These are phyloP conservation scores for Phoma sp. DNA, from an alignment of 2,329 filamentous ascomycete species.

Conservation along the genomic window DNA sequence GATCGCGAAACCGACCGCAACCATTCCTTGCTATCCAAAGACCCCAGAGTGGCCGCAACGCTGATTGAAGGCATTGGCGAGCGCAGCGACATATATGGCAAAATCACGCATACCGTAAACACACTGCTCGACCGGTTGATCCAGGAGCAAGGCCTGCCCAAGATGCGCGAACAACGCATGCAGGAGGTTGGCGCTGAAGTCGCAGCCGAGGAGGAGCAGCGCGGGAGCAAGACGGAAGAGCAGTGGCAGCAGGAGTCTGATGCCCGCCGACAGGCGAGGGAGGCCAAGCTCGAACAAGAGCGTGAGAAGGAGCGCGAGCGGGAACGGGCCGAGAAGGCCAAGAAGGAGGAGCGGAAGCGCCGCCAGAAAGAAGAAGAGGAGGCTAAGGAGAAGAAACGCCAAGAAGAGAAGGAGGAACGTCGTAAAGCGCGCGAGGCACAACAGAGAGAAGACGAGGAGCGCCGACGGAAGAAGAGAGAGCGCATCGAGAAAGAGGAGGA, in stretches of 20 bases:
- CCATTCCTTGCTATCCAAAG: constrained; percentile 72
- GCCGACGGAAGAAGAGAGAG: constrained; percentile 38
- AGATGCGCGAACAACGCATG: constrained; percentile 71
- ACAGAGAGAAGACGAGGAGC: constrained; percentile 41
- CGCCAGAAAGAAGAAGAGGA: constrained; percentile 56
- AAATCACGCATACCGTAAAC: constrained; percentile 70
- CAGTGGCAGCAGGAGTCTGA: constrained; percentile 74
- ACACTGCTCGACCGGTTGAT: constrained; percentile 69
- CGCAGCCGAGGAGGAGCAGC: constrained; percentile 67
- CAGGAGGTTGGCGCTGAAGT: constrained; percentile 72
- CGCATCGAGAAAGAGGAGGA: constrained; percentile 51
- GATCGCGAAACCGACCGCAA: constrained; percentile 78
- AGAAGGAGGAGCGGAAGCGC: constrained; percentile 63
- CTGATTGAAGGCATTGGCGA: constrained; percentile 81
- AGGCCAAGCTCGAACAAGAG: constrained; percentile 66
- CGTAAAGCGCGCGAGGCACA: constrained; percentile 41
- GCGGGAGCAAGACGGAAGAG: constrained; percentile 74
- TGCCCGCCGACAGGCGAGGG: constrained; percentile 64
- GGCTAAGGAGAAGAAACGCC: constrained; percentile 52
- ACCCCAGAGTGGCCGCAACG: constrained; percentile 74
- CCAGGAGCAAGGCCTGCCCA: constrained; percentile 66
- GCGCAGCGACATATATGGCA: constrained; percentile 75
- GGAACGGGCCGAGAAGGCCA: constrained; percentile 58
- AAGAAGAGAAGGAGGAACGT: constrained; percentile 53
- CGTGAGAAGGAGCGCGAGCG: constrained; percentile 64